A percentile compares a stretch with the other conserved stretches of the same genome.
Conservation (phyloP, 1,139 yeast genomes). For the Ogataea hybrid region DNA sequence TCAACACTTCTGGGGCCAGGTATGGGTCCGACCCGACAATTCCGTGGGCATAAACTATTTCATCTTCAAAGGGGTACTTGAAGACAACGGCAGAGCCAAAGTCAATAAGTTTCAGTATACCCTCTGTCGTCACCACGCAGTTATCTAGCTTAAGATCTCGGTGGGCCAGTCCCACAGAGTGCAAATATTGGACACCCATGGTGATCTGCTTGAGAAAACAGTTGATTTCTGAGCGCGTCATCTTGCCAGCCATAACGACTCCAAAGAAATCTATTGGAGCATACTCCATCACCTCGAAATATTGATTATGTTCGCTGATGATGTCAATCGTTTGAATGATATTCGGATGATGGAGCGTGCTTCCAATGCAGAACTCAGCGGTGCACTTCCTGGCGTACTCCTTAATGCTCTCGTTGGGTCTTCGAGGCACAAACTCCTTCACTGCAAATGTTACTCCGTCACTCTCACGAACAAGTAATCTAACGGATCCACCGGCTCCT, state of each 20-base stretch:
- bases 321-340: constrained; percentile 90
- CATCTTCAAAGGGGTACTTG: constrained; percentile 84
- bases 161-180: constrained; percentile 86
- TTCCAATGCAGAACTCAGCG: constrained; percentile 93
- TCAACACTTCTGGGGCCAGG: constrained; percentile 91
- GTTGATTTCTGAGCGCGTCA: constrained; percentile 81
- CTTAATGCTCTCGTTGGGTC: constrained; percentile 71
- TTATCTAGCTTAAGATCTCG: constrained; percentile 91
- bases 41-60: constrained; percentile 79
- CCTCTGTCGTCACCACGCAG: constrained; percentile 82
- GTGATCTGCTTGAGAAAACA: constrained; percentile 90
- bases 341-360: constrained; percentile 86
- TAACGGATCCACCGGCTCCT: constrained; percentile 95
- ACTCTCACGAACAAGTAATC: constrained; percentile 62
- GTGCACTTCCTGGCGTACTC: constrained; percentile 94
- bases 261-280: constrained; percentile 93
- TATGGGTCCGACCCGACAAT: constrained; percentile 95
- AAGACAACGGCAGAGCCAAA: constrained; percentile 95
- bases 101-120: constrained; percentile 87
- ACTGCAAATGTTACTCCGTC: constrained; percentile 85
- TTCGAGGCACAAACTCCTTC: constrained; percentile 81
- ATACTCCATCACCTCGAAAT: constrained; percentile 91
- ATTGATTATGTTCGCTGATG: constrained; percentile 83
- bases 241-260: constrained; percentile 91
- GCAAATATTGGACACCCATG: constrained; percentile 79